Base-by-base conservation (phyloP, 2,329 filamentous ascomycete genomes). In the Aureobasidium namibiae region DNA sequence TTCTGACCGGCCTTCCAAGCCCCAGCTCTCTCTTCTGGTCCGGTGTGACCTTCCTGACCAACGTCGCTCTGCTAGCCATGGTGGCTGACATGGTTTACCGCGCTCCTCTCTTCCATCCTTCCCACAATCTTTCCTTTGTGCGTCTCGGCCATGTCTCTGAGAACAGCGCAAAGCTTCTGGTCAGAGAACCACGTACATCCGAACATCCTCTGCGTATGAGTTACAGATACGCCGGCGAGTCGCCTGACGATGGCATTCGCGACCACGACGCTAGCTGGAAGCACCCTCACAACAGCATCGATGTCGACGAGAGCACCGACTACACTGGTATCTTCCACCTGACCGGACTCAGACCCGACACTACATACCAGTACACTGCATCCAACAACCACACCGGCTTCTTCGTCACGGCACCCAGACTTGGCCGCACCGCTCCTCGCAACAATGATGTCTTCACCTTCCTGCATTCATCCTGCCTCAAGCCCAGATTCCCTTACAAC, bases 401-500 rank as follows among this genome's bases (percentile, higher is more conserved):
- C 64, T 96, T 99, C 67, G 82, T 82, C 3, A 86, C 90, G 0
- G 87, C 91, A 1, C 90, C 92, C 1, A 82, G 79, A 36, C 76
- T 84, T 0, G 90, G 91, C 11, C 78, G 81, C 1, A 79, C 82
- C 63, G 81, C 84, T 0, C 61, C 63, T 7, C 65, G 68, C 4
- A 75, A 79, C 16, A 78, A 80, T 4, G 80, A 80, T 44, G 80
- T 85, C 52, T 92, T 96, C 66, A 95, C 90, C 0, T 99, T 99
- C 70, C 75, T 97, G 8, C 90, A 92, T 3, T 94, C 90, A 0
- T 96, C 90, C 42, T 99, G 94, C 73, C 90, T 97, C 67, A 89
- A 96, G 66, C 87, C 88, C 11, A 87, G 90, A 18, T 90, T 97
- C 59, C 94, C 94, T 0, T 99, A 99, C 73, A 89, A 82, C 44